phyloP scores from a whole-genome alignment of 2,329 filamentous ascomycete species.

The Diplodia corticola region DNA sequence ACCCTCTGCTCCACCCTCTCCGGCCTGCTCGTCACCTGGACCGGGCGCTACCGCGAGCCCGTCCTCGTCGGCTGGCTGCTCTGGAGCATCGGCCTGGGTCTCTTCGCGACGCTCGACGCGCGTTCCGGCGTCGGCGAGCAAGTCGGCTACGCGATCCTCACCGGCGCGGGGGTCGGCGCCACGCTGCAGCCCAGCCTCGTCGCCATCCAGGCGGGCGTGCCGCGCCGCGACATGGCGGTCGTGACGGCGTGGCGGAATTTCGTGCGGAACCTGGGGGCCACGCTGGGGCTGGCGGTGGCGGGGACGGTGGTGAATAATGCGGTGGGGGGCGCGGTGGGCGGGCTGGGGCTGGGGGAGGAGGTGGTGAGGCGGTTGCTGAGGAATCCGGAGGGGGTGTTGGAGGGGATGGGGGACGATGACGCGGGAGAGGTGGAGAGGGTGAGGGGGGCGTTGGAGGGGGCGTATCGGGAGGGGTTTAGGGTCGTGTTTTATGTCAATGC shows the following conservation, averaged over 20 bases:
- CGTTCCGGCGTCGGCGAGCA: constrained; percentile 52
- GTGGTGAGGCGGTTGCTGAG: neutral
- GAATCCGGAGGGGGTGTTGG: neutral
- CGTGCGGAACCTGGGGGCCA: constrained; percentile 45
- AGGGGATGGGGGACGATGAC: neutral
- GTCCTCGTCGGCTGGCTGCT: constrained; percentile 47
- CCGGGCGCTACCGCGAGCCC: constrained; percentile 27
- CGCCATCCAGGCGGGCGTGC: constrained; percentile 42
- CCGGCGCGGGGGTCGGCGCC: constrained; percentile 28
- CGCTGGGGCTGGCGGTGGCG: constrained; percentile 42
- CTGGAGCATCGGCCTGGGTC: constrained; percentile 22
- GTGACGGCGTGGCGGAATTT: constrained; percentile 40
- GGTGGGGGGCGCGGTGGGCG: neutral
- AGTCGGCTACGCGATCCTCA: constrained; percentile 56
- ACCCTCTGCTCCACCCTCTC: constrained; percentile 38
- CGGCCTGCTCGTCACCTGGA: constrained; percentile 55
- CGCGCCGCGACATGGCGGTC: constrained; percentile 44
- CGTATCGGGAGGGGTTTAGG: constrained; percentile 16
- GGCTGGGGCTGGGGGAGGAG: neutral
- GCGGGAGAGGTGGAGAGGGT: neutral
- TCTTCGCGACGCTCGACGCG: constrained; percentile 21
- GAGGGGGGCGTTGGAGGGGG: neutral
- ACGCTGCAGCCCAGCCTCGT: constrained; percentile 23
- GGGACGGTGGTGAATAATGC: constrained; percentile 40
- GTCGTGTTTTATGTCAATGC: constrained; percentile 15